Evolutionary conservation across 2,329 filamentous ascomycete genomes (phyloP).

Genomic region (Cercospora sp.): DNA sequence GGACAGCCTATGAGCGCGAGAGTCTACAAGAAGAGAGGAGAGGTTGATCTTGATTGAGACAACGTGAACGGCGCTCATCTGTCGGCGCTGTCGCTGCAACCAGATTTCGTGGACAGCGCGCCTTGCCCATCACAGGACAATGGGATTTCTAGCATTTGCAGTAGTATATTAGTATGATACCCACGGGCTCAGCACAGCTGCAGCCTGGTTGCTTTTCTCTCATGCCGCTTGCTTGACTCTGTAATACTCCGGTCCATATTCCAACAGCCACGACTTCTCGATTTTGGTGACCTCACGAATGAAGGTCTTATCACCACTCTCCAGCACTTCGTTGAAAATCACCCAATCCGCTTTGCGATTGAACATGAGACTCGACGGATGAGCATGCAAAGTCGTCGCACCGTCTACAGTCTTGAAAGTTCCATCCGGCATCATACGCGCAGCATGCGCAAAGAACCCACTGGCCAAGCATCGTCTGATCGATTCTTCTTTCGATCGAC

Average conservation of each 20-base stretch:
- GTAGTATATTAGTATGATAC: slow-evolving; percentile 5
- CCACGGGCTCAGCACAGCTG: slow-evolving; percentile 1
- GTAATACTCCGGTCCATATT: slow-evolving; percentile 86
- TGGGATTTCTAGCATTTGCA: not conserved
- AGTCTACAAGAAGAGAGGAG: not conserved
- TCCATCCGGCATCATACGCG: slow-evolving; percentile 90
- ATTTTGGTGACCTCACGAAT: slow-evolving; percentile 92
- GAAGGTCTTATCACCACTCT: slow-evolving; percentile 83
- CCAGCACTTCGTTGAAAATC: slow-evolving; percentile 89
- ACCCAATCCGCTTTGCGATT: slow-evolving; percentile 97
- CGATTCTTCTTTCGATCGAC: slow-evolving; percentile 61
- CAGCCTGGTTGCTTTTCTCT: not conserved
- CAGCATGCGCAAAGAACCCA: slow-evolving; percentile 91
- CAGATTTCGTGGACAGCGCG: not conserved
- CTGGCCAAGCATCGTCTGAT: slow-evolving; percentile 83
- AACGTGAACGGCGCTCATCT: not conserved
- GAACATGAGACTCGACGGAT: slow-evolving; percentile 92
- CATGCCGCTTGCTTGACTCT: slow-evolving; percentile 48
- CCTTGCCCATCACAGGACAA: not conserved
- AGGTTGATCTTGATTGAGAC: not conserved
- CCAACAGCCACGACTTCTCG: slow-evolving; percentile 85
- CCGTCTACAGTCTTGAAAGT: slow-evolving; percentile 85
- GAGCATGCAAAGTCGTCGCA: slow-evolving; percentile 74
- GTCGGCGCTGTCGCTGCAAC: not conserved
- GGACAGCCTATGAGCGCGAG: slow-evolving; percentile 35